Percentiles rank a stretch among this genome's conserved stretches.
Conservation (phyloP, 768 basidiomycete species). For the Pleurotus ostreatus region DNA sequence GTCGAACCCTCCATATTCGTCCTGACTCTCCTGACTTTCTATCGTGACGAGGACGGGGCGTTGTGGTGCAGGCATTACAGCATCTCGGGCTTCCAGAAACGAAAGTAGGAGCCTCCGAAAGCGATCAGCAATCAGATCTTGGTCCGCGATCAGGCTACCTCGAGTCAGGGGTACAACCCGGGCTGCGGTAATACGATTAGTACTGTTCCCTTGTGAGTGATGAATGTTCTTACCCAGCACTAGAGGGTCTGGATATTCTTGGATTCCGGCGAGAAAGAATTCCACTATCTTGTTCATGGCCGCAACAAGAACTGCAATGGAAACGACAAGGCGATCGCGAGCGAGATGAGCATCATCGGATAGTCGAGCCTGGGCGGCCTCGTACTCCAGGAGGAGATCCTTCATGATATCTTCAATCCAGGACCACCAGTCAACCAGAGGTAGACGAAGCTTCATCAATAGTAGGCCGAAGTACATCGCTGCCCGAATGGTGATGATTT, state of each 20-base stretch:
- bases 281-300: slow-evolving; percentile 51
- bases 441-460: slow-evolving; percentile 47
- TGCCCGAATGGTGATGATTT: slow-evolving; percentile 71
- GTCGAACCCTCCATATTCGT: slow-evolving; percentile 52
- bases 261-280: slow-evolving; percentile 3
- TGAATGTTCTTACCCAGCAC: slow-evolving; percentile 39
- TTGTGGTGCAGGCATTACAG: slow-evolving; percentile 41
- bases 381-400: slow-evolving; percentile 53
- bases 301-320: slow-evolving; percentile 52
- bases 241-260: slow-evolving; percentile 58
- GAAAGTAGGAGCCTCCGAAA: slow-evolving; percentile 54
- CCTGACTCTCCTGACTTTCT: slow-evolving; percentile 69
- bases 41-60: slow-evolving; percentile 18
- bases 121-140: slow-evolving; percentile 17
- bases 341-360: slow-evolving; percentile 8
- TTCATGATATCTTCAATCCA: slow-evolving; percentile 66
- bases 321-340: slow-evolving; percentile 25
- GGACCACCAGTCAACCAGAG: slow-evolving; percentile 46
- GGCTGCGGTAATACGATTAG: not conserved
- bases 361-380: slow-evolving; percentile 18
- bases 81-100: slow-evolving; percentile 56
- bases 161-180: slow-evolving; percentile 6
- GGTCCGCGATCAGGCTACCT: slow-evolving; percentile 4
- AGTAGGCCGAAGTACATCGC: slow-evolving; percentile 67
- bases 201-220: slow-evolving; percentile 30